Evolutionary conservation across 2,329 filamentous ascomycete genomes (phyloP).

Genomic region (Alternaria solani): DNA sequence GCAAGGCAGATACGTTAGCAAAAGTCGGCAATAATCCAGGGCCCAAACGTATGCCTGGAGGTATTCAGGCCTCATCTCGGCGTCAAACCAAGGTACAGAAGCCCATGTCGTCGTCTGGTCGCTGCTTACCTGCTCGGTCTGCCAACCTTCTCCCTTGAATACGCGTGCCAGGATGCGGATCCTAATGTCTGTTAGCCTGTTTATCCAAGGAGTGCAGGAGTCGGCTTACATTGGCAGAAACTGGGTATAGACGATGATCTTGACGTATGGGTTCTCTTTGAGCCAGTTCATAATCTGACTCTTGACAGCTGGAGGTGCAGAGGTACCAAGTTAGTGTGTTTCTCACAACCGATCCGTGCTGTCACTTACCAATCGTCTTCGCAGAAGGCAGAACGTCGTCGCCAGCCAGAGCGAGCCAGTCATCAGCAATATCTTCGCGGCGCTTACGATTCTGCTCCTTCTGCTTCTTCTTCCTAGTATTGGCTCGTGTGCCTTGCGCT

Average conservation of each 20-base stretch:
- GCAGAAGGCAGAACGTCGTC: slow-evolving; percentile 53
- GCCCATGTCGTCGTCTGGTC: background rate
- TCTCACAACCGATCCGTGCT: background rate
- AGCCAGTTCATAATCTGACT: slow-evolving; percentile 57
- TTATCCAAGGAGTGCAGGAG: rapidly evolving
- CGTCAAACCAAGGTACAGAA: background rate
- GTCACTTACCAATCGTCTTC: slow-evolving; percentile 52
- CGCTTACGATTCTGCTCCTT: slow-evolving; percentile 21
- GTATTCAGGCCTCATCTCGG: background rate
- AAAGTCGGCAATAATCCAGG: background rate
- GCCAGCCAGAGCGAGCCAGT: slow-evolving; percentile 52
- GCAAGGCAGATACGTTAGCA: slow-evolving; percentile 10
- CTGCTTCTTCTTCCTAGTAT: slow-evolving; percentile 23
- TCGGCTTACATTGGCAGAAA: slow-evolving; percentile 59
- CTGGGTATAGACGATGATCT: slow-evolving; percentile 69
- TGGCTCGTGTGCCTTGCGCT: slow-evolving; percentile 28
- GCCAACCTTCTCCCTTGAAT: slow-evolving; percentile 61
- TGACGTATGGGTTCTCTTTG: slow-evolving; percentile 56
- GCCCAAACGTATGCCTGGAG: background rate
- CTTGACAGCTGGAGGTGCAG: slow-evolving; percentile 46
- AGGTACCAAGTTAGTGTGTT: background rate
- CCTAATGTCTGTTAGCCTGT: slow-evolving; percentile 28
- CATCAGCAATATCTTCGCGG: slow-evolving; percentile 41
- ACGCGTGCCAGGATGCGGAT: slow-evolving; percentile 61
- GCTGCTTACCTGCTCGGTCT: slow-evolving; percentile 48